phyloP scores from a whole-genome alignment of 805 yeast species.

The Lachancea quebecensis region DNA sequence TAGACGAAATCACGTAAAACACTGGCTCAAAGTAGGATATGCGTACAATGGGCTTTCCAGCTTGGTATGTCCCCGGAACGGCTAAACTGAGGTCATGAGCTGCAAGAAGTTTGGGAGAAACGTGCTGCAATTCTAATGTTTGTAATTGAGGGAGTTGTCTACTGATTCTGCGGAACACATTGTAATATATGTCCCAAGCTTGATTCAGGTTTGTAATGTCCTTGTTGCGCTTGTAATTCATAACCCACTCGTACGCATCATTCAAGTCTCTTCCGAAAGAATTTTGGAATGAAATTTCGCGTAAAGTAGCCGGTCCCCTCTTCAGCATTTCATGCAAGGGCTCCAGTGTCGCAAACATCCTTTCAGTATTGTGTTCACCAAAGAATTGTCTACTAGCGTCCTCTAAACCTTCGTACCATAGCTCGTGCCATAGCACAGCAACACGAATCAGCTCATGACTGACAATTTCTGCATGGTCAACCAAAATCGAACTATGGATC shows the following conservation, averaged over 20 bases:
- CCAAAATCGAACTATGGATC: constrained; percentile 73
- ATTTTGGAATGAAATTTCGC: constrained; percentile 88
- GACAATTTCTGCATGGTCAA: constrained; percentile 90
- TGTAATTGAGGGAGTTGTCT: constrained; percentile 84
- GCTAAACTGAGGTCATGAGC: constrained; percentile 80
- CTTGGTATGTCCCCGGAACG: constrained; percentile 86
- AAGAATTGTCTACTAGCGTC: constrained; percentile 92
- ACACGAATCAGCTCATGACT: constrained; percentile 88
- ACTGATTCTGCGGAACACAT: constrained; percentile 84
- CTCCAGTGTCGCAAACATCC: constrained; percentile 85
- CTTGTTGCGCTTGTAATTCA: constrained; percentile 74
- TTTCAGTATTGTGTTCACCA: constrained; percentile 90
- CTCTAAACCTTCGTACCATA: constrained; percentile 96
- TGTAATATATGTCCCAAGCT: constrained; percentile 96
- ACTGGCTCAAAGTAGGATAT: constrained; percentile 76
- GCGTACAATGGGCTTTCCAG: constrained; percentile 70
- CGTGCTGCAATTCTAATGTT: constrained; percentile 82
- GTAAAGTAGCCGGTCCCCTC: constrained; percentile 82
- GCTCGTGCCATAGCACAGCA: constrained; percentile 95
- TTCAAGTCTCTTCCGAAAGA: constrained; percentile 89
- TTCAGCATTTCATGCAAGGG: constrained; percentile 82
- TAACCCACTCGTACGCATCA: constrained; percentile 91
- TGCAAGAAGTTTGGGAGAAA: constrained; percentile 79
- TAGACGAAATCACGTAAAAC: constrained; percentile 82
- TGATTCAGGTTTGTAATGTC: constrained; percentile 87